phyloP scores from a whole-genome alignment of 2,329 filamentous ascomycete species.

The Colletotrichum truncatum region DNA sequence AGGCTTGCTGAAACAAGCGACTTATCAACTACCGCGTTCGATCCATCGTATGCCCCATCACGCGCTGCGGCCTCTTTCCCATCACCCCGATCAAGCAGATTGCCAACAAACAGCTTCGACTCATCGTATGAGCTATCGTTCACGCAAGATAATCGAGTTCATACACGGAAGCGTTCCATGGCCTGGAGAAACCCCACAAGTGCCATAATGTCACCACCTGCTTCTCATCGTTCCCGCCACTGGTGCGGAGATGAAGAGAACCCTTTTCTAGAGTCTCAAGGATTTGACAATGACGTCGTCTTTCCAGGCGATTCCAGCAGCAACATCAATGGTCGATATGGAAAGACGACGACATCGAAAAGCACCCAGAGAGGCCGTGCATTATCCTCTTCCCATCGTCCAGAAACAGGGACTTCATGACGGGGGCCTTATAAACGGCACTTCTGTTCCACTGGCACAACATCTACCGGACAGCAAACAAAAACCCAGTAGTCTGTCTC shows the following conservation, averaged over 20 bases:
- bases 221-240: neutral
- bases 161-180: neutral
- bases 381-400: neutral
- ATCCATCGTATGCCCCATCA: neutral
- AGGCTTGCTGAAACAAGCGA: neutral
- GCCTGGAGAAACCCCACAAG: too few species aligned
- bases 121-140: neutral
- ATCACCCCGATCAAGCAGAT: neutral
- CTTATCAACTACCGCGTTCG: neutral
- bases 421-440: neutral
- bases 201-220: neutral
- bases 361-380: neutral
- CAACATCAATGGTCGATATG: neutral
- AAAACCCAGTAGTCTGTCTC: neutral
- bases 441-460: neutral
- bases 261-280: neutral
- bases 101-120: neutral
- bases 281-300: neutral
- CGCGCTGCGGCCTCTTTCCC: neutral
- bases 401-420: neutral
- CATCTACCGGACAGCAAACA: neutral
- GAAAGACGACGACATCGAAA: too few species aligned
- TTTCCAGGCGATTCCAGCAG: neutral
- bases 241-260: neutral
- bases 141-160: neutral